Percentiles rank a stretch among this genome's conserved stretches.
Evolutionary conservation across 2,329 filamentous ascomycete species (phyloP).

Genomic region (Clathrospora elynae): DNA sequence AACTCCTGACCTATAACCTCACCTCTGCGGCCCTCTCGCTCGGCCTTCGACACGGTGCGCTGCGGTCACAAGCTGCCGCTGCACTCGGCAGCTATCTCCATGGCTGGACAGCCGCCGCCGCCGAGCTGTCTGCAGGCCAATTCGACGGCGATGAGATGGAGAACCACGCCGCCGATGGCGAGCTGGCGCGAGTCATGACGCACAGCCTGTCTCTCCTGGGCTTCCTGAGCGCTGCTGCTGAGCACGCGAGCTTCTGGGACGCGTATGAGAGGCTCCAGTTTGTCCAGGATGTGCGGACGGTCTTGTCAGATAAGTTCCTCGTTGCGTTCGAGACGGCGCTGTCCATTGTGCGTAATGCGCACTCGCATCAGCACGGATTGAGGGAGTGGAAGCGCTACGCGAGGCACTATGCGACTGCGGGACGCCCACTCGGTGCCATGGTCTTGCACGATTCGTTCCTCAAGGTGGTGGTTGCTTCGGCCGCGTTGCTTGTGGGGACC

Average conservation of each 20-base stretch:
- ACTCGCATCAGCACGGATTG: constrained; percentile 66
- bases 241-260: constrained; percentile 80
- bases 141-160: constrained; percentile 62
- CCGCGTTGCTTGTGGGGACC: constrained; percentile 72
- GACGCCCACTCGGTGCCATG: constrained; percentile 87
- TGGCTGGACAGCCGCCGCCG: constrained; percentile 68
- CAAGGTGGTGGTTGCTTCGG: constrained; percentile 78
- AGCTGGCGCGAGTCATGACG: constrained; percentile 68
- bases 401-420: constrained; percentile 78
- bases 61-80: constrained; percentile 69
- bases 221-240: constrained; percentile 81
- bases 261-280: constrained; percentile 73
- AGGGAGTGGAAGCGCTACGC: constrained; percentile 88
- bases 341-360: constrained; percentile 84
- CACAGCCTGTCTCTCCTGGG: constrained; percentile 86
- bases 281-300: constrained; percentile 70
- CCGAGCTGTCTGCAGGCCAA: constrained; percentile 59
- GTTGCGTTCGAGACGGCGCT: constrained; percentile 87
- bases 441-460: constrained; percentile 88
- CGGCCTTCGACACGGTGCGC: constrained; percentile 70
- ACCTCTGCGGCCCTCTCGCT: constrained; percentile 81
- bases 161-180: constrained; percentile 56
- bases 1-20: constrained; percentile 78
- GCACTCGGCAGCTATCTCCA: constrained; percentile 74
- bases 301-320: constrained; percentile 84